These are phyloP conservation scores for Chytriomyces sp. DNA, from an alignment of 192 early-diverging fungal species.

Conservation along the genomic window DNA sequence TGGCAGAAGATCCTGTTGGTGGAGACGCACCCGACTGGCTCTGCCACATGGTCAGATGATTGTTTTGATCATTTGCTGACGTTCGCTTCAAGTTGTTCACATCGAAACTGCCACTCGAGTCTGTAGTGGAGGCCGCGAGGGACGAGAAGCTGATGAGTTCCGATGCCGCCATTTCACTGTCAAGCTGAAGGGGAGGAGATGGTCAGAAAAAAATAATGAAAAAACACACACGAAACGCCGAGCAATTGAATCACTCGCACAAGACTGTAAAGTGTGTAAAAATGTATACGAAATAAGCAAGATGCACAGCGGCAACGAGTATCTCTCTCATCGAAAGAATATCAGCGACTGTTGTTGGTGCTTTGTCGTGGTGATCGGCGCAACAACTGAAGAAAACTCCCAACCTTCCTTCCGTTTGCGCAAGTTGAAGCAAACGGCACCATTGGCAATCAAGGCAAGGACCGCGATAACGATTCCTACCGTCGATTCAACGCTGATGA, in stretches of 20 bases:
- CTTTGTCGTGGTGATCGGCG: not conserved
- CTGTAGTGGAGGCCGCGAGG: slow-evolving; percentile 3
- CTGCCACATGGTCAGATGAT: not conserved
- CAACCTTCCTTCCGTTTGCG: slow-evolving; percentile 18
- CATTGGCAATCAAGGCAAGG: slow-evolving; percentile 4
- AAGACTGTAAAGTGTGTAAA: not conserved
- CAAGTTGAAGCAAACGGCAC: slow-evolving; percentile 16
- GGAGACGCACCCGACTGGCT: not conserved
- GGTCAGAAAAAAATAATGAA: not conserved
- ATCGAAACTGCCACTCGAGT: not conserved
- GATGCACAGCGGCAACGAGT: not conserved
- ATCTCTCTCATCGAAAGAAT: not conserved
- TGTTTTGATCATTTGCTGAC: slow-evolving; percentile 5
- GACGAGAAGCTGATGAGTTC: not conserved
- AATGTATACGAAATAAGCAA: not conserved
- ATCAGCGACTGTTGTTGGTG: not conserved
- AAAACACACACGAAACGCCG: not conserved
- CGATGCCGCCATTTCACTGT: not conserved
- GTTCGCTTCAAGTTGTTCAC: slow-evolving; percentile 3
- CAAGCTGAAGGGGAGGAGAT: not conserved
- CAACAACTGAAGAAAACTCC: not conserved
- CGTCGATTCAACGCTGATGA: not conserved
- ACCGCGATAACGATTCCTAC: slow-evolving; percentile 19
- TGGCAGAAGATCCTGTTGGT: not conserved
- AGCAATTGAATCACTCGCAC: not conserved